Evolutionary conservation across 2,329 filamentous ascomycete genomes (phyloP), one percentile per base, ranked within the genome.

Genomic region (Colletotrichum sp.): DNA sequence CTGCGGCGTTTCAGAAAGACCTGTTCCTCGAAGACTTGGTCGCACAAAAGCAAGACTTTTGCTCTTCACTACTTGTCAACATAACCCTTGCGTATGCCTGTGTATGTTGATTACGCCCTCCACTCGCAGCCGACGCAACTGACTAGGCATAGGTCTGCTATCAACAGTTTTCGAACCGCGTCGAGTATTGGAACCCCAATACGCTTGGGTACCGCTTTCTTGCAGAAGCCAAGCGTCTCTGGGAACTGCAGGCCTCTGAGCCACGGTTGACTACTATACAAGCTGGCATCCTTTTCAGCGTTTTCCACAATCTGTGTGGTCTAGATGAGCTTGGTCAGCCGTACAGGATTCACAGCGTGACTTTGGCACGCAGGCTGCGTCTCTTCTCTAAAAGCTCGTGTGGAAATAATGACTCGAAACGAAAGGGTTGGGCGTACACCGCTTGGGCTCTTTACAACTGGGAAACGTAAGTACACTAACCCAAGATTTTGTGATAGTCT

Each of bases 141-240:
- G 24, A 68, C 13, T 21, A 21, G 26, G 36, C 2, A 4, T 56
- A 86, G 84, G 79, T 82, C 38, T 83, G 81, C 32, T 80, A 83
- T 66, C 76, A 73, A 2, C 69, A 32, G 0, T 77, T 83, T 21
- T 56, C 76, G 1, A 76, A 81, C 3, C 83, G 85, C 0, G 79
- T 80, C 4, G 79, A 85, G 55, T 84, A 82, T 63, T 86, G 84
- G 84, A 83, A 82, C 18, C 83, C 84, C 1, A 36, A 79, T 1
- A 85, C 78, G 2, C 76, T 85, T 1, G 59, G 74, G 0, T 86
- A 85, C 32, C 80, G 81, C 3, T 86, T 87, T 24, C 71, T 84
- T 5, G 82, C 83, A 0, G 85, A 87, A 76, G 84, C 84, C 0
- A 83, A 82, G 34, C 81, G 84, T 3, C 73, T 86, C 4, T 85